These are phyloP conservation scores for Colletotrichum horii DNA, from an alignment of 2,329 filamentous ascomycete genomes.

Conservation along the genomic window DNA sequence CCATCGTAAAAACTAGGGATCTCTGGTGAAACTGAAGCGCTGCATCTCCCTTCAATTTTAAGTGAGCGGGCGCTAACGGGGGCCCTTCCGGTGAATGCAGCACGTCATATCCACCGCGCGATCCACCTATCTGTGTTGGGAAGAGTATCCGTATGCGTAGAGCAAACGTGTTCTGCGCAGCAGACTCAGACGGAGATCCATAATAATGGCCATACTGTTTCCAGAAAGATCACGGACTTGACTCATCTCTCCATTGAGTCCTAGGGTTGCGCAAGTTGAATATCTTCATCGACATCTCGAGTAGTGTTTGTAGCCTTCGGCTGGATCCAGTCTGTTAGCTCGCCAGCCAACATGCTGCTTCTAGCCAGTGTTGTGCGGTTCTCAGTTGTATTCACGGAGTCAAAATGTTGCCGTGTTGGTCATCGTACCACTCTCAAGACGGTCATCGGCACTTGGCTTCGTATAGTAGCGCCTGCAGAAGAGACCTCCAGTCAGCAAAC, in stretches of 20 bases:
- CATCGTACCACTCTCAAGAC: background rate
- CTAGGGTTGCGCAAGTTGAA: rapidly evolving
- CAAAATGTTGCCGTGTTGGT: background rate
- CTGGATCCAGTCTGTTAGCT: rapidly evolving
- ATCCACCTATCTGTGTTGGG: background rate
- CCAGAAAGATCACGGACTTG: background rate
- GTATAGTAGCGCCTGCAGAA: background rate
- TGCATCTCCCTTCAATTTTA: background rate
- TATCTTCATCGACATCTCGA: background rate
- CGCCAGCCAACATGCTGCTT: background rate
- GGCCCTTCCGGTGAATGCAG: background rate
- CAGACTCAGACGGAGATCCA: background rate
- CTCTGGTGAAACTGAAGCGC: background rate
- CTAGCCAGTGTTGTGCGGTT: background rate
- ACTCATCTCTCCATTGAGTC: background rate
- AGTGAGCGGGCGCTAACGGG: background rate
- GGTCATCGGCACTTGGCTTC: background rate
- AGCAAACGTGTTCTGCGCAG: background rate
- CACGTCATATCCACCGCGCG: background rate
- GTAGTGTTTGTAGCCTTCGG: background rate
- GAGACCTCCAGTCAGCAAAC: background rate
- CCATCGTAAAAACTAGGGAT: background rate
- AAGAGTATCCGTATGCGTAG: background rate
- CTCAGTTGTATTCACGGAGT: background rate
- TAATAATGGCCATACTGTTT: background rate